Conservation (phyloP, 2,329 filamentous ascomycete species). For the Atkinsonella texensis region DNA sequence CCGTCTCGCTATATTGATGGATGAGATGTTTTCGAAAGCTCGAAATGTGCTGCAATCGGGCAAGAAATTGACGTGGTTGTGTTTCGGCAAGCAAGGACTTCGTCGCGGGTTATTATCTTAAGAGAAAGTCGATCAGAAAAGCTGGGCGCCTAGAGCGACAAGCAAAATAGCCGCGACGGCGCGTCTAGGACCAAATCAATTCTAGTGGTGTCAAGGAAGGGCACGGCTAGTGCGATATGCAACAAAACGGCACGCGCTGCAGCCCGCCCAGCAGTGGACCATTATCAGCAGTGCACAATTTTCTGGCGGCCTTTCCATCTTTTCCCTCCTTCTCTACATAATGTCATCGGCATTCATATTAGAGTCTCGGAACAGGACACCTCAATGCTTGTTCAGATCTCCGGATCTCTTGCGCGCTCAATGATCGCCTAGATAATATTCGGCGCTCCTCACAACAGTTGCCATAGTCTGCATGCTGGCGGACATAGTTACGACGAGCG, state of each 20-base stretch:
- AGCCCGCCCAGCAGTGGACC: neutral
- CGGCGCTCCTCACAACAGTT: conserved; percentile 62
- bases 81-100: neutral
- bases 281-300: conserved; percentile 11
- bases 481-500: conserved; percentile 32
- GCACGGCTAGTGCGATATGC: conserved; percentile 14
- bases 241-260: conserved; percentile 10
- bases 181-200: neutral
- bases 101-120: neutral
- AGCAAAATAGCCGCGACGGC: conserved; percentile 1
- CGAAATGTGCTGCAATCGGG: neutral
- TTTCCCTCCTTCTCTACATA: conserved; percentile 38
- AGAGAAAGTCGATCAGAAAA: no score
- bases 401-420: conserved; percentile 88
- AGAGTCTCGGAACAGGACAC: conserved; percentile 96
- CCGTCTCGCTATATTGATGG: neutral
- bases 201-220: neutral
- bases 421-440: conserved; percentile 83
- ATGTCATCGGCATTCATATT: conserved; percentile 88
- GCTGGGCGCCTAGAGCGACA: neutral
- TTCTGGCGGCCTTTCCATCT: conserved; percentile 13
- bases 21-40: neutral
- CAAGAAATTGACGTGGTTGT: no score
- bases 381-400: conserved; percentile 91
- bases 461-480: conserved; percentile 41